Conservation (phyloP, 768 basidiomycete species). For the Boletus fagicola region DNA sequence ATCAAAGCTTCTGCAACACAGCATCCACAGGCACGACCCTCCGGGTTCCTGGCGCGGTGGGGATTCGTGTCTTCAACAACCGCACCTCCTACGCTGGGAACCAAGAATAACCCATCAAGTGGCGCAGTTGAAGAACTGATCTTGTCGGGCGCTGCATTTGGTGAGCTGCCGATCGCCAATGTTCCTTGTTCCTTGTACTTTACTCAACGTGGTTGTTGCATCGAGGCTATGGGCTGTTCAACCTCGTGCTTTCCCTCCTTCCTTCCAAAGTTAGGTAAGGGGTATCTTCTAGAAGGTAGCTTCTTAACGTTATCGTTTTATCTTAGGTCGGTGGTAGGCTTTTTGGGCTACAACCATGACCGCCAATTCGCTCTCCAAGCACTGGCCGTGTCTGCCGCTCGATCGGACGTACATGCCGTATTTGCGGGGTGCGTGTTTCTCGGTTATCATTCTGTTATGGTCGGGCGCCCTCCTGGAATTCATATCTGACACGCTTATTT, state of each 20-base stretch:
- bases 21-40: conserved; percentile 16
- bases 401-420: conserved; percentile 68
- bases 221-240: conserved; percentile 64
- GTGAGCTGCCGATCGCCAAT: conserved; percentile 35
- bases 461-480: background rate
- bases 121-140: conserved; percentile 72
- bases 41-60: conserved; percentile 42
- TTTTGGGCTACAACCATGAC: conserved; percentile 76
- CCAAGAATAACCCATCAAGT: conserved; percentile 34
- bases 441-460: background rate
- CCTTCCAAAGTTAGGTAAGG: conserved; percentile 68
- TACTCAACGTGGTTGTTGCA: background rate
- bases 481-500: background rate
- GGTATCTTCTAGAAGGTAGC: background rate
- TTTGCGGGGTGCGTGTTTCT: conserved; percentile 62
- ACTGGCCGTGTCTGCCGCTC: conserved; percentile 63
- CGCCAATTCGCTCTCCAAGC: conserved; percentile 65
- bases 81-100: conserved; percentile 14
- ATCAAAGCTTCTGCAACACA: conserved; percentile 20
- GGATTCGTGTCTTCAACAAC: conserved; percentile 14
- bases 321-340: conserved; percentile 63
- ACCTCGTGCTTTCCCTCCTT: conserved; percentile 73
- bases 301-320: background rate
- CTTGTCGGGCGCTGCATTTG: conserved; percentile 75
- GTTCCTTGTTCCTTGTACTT: background rate